Evolutionary conservation across 768 basidiomycete genomes (phyloP).

Genomic region (Filobasidium wieringae): DNA sequence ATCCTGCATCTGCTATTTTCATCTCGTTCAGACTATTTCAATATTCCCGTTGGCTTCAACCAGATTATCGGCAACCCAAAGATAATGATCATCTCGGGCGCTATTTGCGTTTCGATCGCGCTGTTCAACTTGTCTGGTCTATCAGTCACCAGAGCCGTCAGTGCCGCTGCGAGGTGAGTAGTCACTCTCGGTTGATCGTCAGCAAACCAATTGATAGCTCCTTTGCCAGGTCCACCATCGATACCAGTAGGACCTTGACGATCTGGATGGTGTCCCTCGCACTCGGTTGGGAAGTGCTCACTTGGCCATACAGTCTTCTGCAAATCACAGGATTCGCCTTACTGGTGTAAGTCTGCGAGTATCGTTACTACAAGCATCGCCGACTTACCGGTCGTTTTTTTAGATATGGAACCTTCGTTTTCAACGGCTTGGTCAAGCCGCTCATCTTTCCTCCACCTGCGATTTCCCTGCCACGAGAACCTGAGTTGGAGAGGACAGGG

Average conservation of each 20-base stretch:
- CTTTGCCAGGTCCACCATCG: conserved; percentile 52
- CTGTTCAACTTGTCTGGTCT: conserved; percentile 82
- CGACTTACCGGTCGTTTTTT: conserved; percentile 1
- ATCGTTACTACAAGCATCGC: conserved; percentile 2
- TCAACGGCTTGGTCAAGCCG: conserved; percentile 71
- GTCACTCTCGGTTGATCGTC: neutral
- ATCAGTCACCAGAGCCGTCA: conserved; percentile 83
- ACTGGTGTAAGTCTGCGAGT: conserved; percentile 61
- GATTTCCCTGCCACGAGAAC: conserved; percentile 48
- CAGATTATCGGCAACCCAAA: conserved; percentile 70
- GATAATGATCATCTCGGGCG: conserved; percentile 57
- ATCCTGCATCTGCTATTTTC: conserved; percentile 46
- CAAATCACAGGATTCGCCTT: conserved; percentile 76
- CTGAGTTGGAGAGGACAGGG: conserved; percentile 71
- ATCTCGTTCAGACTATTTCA: conserved; percentile 50
- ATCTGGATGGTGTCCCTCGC: conserved; percentile 82
- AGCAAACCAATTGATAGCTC: neutral
- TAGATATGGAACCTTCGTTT: conserved; percentile 88
- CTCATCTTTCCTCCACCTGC: conserved; percentile 49
- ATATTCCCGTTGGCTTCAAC: conserved; percentile 74
- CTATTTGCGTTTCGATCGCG: conserved; percentile 63
- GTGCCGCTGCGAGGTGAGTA: conserved; percentile 66
- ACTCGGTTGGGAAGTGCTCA: conserved; percentile 77
- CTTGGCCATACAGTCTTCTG: conserved; percentile 68
- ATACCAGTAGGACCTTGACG: conserved; percentile 87